phyloP scores from a whole-genome alignment of 2,329 filamentous ascomycete genomes.

The Hysterium pulicare region DNA sequence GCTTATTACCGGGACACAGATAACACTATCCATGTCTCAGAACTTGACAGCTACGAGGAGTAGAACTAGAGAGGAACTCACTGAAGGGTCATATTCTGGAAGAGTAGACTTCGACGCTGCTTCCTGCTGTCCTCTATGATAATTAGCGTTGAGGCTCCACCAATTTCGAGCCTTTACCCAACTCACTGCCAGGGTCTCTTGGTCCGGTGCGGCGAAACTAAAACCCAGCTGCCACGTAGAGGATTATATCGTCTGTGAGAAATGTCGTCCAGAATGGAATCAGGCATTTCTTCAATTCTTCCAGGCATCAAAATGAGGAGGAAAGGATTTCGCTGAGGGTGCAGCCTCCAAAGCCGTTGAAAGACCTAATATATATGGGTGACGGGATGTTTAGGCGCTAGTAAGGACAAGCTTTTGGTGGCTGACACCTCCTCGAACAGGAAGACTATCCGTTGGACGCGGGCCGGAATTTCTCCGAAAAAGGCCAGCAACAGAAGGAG shows the following conservation, averaged over 20 bases:
- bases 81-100: conserved; percentile 73
- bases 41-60: conserved; percentile 3
- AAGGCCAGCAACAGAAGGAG: background rate
- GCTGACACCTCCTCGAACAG: conserved; percentile 26
- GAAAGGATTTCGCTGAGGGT: too few relatives aligned
- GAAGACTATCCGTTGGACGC: too few relatives aligned
- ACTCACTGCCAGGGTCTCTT: conserved; percentile 97
- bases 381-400: conserved; percentile 17
- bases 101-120: conserved; percentile 46
- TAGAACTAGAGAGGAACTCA: conserved; percentile 20
- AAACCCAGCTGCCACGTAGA: conserved; percentile 82
- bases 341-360: too few relatives aligned
- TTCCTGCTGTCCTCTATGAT: conserved; percentile 46
- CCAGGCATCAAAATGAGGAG: too few relatives aligned
- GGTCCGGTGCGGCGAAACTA: conserved; percentile 93
- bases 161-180: conserved; percentile 1
- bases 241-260: conserved; percentile 94
- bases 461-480: too few relatives aligned
- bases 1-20: conserved; percentile 85
- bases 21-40: conserved; percentile 65
- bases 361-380: too few relatives aligned
- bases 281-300: too few relatives aligned
- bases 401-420: conserved; percentile 17
- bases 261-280: conserved; percentile 77
- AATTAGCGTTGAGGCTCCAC: conserved; percentile 4